phyloP scores from a whole-genome alignment of 768 basidiomycete species.

The Coprinopsis cinerea region DNA sequence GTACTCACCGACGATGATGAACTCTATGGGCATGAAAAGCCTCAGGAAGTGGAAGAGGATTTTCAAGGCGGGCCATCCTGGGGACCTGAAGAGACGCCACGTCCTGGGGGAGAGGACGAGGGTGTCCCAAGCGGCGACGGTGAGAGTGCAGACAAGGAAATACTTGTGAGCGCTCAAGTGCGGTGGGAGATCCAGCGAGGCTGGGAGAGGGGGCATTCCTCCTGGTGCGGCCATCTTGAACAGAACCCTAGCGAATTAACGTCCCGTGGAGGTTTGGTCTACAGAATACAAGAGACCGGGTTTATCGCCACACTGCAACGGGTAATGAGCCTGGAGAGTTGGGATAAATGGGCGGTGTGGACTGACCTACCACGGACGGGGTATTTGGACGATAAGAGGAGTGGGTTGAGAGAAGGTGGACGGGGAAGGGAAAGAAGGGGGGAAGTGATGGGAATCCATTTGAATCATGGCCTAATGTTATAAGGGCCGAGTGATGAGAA shows the following conservation, averaged over 20 bases:
- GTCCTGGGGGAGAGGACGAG: conserved; percentile 78
- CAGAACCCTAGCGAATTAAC: neutral
- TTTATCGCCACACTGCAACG: conserved; percentile 9
- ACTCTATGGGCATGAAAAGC: conserved; percentile 75
- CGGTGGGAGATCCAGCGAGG: conserved; percentile 66
- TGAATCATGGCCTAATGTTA: neutral
- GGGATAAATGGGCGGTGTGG: neutral
- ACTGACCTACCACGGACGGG: neutral
- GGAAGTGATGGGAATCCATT: conserved; percentile 2
- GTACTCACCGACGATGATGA: conserved; percentile 60
- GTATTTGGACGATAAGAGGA: neutral
- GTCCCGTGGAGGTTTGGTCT: too few species aligned
- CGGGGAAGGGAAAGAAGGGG: conserved; percentile 3
- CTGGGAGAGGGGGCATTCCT: conserved; percentile 38
- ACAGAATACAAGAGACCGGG: neutral
- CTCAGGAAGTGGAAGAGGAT: conserved; percentile 69
- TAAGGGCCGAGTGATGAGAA: neutral
- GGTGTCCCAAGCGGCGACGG: conserved; percentile 86
- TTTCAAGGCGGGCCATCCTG: conserved; percentile 75
- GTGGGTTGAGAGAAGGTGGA: conserved; percentile 6
- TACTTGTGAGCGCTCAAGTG: conserved; percentile 86
- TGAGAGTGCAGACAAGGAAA: conserved; percentile 84
- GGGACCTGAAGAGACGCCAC: conserved; percentile 60
- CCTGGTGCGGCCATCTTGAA: too few species aligned
- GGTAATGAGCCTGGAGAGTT: neutral